Base-by-base conservation (phyloP, 495 filamentous ascomycete genomes). In the Aspergillus nidulans region DNA sequence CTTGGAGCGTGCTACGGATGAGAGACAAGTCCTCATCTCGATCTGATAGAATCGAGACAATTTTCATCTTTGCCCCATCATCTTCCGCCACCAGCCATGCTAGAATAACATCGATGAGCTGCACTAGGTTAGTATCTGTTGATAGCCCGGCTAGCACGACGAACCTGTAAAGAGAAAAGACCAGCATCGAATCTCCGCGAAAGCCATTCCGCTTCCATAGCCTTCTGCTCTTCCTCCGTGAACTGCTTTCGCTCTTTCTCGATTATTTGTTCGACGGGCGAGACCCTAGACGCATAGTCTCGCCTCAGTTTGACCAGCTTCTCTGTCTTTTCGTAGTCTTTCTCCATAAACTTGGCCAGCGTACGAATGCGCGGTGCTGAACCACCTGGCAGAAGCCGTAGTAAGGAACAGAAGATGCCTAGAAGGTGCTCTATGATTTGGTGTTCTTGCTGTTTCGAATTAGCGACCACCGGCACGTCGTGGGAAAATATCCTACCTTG, bases 71-170 rank as follows among this genome's bases (percentile, higher is more conserved):
- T 5, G 90, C 88, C 0, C 90, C 91, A 42, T 83, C 82, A 63
- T 97, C 95, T 69, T 99, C 95, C 1, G 92, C 95, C 13, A 90
- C 75, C 18, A 97, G 75, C 95, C 95, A 99, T 19, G 94, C 90
- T 34, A 97, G 65, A 32, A 97, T 85, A 10, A 90, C 81, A 73
- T 97, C 94, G 42, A 92, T 81, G 6, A 86, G 90, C 76, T 79
- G 54, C 5, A 2, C 2, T 46, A 59, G 45, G 28, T 68, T 15
- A 66, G 38, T 38, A 41, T 9, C 4, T 20, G 18, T 23, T 12
- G 26, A 10, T 26, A 36, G 20, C 42, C 36, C 40, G 26, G 18
- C 24, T 24, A 40, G 28, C 1, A 9, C 8, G 4, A 41, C 32
- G 26, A 42, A 79, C 77, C 72, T 96, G 90, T 49, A 97, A 72